phyloP scores from a whole-genome alignment of 1,284 basidiomycete species.

The Trichosporon coremiiforme region DNA sequence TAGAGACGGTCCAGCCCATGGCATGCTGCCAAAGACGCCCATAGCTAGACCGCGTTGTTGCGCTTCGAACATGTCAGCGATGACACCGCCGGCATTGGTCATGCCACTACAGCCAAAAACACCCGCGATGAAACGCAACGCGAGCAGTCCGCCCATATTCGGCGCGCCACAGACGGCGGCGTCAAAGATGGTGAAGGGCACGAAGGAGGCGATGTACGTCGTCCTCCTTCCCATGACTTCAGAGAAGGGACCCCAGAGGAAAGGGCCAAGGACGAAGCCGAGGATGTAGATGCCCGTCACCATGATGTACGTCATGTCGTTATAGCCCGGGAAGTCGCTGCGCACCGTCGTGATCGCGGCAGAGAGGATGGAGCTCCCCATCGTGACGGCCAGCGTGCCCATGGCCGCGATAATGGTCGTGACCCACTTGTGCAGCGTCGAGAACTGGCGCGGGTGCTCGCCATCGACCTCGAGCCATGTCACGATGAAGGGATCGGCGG shows the following conservation, averaged over 20 bases:
- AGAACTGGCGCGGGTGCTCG: conserved; percentile 41
- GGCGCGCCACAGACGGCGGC: conserved; percentile 53
- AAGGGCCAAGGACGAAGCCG: conserved; percentile 23
- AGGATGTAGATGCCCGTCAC: conserved; percentile 25
- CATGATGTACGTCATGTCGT: conserved; percentile 37
- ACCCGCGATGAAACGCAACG: conserved; percentile 58
- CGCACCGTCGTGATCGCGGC: conserved; percentile 36
- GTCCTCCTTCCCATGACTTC: conserved; percentile 47
- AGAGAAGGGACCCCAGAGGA: conserved; percentile 40
- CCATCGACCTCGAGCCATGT: conserved; percentile 40
- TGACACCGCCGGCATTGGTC: conserved; percentile 57
- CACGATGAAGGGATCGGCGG: conserved; percentile 52
- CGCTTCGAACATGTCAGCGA: conserved; percentile 55
- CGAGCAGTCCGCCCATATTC: conserved; percentile 55
- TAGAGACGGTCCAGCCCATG: conserved; percentile 55
- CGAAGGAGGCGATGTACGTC: conserved; percentile 53
- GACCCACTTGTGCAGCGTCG: conserved; percentile 40
- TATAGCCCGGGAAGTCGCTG: conserved; percentile 36
- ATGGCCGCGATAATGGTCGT: conserved; percentile 34
- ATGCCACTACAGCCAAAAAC: conserved; percentile 55
- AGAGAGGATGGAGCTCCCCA: conserved; percentile 38
- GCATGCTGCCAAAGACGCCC: conserved; percentile 59
- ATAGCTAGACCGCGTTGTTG: conserved; percentile 55
- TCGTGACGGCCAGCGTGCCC: conserved; percentile 34
- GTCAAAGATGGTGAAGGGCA: conserved; percentile 56